phyloP scores from a whole-genome alignment of 208 protist genomes.

The Crithidia mellificae region DNA sequence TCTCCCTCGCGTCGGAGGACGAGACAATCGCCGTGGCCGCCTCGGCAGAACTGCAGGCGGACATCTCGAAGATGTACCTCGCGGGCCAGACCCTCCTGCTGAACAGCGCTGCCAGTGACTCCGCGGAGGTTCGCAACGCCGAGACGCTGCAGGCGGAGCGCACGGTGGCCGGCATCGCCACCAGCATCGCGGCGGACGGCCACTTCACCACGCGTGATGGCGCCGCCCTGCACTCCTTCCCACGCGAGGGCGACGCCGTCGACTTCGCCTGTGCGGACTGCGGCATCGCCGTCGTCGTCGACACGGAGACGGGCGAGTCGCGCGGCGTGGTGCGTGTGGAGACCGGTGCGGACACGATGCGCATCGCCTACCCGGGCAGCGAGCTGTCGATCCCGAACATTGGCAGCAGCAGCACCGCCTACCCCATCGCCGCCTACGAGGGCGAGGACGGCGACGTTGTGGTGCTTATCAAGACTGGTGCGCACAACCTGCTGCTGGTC shows the following conservation, averaged over 20 bases:
- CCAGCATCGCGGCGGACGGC: conserved; percentile 28
- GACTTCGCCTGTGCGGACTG: conserved; percentile 27
- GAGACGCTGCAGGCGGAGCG: conserved; percentile 19
- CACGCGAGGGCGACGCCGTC: conserved; percentile 2
- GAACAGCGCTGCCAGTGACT: conserved; percentile 6
- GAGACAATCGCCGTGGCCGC: conserved; percentile 29
- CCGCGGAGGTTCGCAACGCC: conserved; percentile 20
- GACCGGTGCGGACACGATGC: conserved; percentile 11
- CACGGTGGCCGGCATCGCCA: conserved; percentile 22
- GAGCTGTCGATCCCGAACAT: conserved; percentile 15
- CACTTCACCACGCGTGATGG: conserved; percentile 36
- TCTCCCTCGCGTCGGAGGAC: conserved; percentile 40
- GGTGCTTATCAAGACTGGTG: conserved; percentile 55
- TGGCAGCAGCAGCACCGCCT: conserved; percentile 27
- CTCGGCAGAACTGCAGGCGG: conserved; percentile 1
- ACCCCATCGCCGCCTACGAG: conserved; percentile 39
- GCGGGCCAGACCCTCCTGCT: conserved; percentile 22
- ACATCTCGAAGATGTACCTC: conserved; percentile 27
- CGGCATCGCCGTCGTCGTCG: conserved; percentile 23
- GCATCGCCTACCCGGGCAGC: conserved; percentile 26
- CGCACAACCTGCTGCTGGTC: conserved; percentile 66
- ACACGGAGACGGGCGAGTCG: conserved; percentile 18
- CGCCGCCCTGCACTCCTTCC: conserved; percentile 16
- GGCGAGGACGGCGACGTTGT: conserved; percentile 24
- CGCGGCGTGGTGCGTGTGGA: conserved; percentile 30